phyloP scores from a whole-genome alignment of 176 grass and related monocot species.

The Chrysopogon serrulatus region DNA sequence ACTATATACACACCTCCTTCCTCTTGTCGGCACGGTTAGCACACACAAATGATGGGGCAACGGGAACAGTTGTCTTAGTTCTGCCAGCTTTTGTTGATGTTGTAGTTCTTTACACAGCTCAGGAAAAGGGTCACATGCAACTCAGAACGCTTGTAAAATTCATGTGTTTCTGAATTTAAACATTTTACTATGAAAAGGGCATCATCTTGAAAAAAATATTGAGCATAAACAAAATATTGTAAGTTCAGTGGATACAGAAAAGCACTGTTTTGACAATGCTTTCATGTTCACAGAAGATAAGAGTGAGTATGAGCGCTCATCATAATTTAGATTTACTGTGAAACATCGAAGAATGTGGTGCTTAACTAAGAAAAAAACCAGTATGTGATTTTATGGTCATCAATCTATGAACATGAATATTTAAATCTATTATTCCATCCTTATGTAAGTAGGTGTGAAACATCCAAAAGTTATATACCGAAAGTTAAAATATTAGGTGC shows the following conservation, averaged over 20 bases:
- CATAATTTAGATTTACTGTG: not conserved
- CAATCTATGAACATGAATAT: not conserved
- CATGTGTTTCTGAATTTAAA: constrained; percentile 23
- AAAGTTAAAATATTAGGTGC: constrained; percentile 7
- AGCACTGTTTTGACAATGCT: not conserved
- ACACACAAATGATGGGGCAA: constrained; percentile 58
- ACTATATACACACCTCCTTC: constrained; percentile 45
- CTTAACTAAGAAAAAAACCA: not conserved
- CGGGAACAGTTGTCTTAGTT: constrained; percentile 49
- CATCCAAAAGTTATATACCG: not conserved
- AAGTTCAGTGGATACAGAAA: constrained; percentile 1
- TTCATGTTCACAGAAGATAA: not conserved
- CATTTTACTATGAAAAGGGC: not conserved
- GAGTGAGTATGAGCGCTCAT: not conserved
- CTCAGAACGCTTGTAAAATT: not conserved
- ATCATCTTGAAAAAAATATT: constrained; percentile 1
- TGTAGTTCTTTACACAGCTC: constrained; percentile 47
- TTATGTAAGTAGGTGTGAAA: not conserved
- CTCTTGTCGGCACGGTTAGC: constrained; percentile 72
- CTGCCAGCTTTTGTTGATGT: constrained; percentile 43
- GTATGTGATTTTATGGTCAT: not conserved
- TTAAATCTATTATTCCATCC: not conserved
- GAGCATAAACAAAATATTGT: not conserved
- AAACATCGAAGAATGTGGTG: not conserved
- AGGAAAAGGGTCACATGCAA: constrained; percentile 45